Evolutionary conservation across 2,329 filamentous ascomycete genomes (phyloP), one percentile per base, ranked within the genome.

Genomic region (Ilyonectria destructans): DNA sequence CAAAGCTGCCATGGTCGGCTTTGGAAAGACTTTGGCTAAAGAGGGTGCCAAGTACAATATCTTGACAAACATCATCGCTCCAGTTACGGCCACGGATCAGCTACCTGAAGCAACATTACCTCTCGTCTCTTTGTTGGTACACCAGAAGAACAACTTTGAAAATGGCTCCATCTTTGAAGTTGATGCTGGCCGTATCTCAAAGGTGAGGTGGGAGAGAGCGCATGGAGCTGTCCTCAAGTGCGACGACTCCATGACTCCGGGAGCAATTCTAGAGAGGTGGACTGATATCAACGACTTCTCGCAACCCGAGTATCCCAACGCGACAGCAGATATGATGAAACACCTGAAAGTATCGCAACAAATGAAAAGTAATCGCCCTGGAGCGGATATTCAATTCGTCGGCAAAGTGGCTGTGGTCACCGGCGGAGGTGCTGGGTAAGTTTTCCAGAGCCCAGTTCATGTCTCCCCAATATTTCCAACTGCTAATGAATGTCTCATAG

Each of bases 21-120:
- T 98, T 86, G 98, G 95, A 26, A 40, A 99, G 87, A 97, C 96
- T 3, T 88, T 99, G 70, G 96, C 96, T 68, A 98, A 98, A 87
- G 96, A 98, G 86, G 96, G 96, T 73, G 86, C 89, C 79, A 98
- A 98, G 85, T 98, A 99, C 87, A 98, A 98, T 88, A 98, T 98
- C 75, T 85, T 97, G 77, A 91, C 88, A 86, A 98, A 98, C 82
- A 94, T 94, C 76, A 97, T 98, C 84, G 95, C 96, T 19, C 96
- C 96, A 58, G 95, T 98, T 78, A 98, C 95, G 51, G 90, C 95
- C 80, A 97, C 95, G 17, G 88, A 98, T 74, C 96, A 98, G 94
- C 95, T 95, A 31, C 94, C 94, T 15, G 95, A 98, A 78, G 88
- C 97, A 94, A 91, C 98, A 68, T 94, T 98, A 52, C 96, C 96